Percentiles rank a stretch among this genome's conserved stretches.
phyloP scores from a whole-genome alignment of 805 yeast species.

The Zygosaccharomyces gambellarensis region DNA sequence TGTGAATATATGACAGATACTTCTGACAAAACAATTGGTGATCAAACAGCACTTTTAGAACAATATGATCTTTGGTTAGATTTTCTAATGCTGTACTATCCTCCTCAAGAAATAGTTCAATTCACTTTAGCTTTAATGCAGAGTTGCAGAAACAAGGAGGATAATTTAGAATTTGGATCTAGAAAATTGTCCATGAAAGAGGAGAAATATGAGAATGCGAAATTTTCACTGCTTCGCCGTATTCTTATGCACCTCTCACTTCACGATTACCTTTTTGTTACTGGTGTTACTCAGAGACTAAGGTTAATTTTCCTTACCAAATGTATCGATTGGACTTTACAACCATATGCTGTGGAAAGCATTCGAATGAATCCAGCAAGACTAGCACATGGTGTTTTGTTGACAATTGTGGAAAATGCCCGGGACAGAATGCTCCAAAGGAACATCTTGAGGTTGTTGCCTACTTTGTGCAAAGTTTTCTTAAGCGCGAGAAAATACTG shows the following conservation, averaged over 20 bases:
- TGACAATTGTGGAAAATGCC: constrained; percentile 43
- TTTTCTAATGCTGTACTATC: constrained; percentile 31
- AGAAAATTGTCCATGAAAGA: constrained; percentile 26
- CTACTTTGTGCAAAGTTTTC: constrained; percentile 49
- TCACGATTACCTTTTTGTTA: constrained; percentile 9
- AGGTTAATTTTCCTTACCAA: constrained; percentile 38
- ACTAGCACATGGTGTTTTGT: constrained; percentile 55
- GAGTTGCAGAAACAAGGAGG: constrained; percentile 23
- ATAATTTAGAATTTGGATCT: constrained; percentile 6
- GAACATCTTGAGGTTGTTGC: constrained; percentile 48
- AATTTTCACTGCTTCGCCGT: constrained; percentile 57
- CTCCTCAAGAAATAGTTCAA: constrained; percentile 17
- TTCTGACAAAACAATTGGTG: constrained; percentile 47
- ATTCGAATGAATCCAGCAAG: constrained; percentile 50
- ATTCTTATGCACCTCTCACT: constrained; percentile 39
- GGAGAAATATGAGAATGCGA: constrained; percentile 53
- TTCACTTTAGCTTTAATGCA: constrained; percentile 18
- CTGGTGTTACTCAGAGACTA: constrained; percentile 27
- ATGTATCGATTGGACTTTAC: constrained; percentile 53
- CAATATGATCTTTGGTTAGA: constrained; percentile 52
- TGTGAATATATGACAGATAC: constrained; percentile 44
- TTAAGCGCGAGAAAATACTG: constrained; percentile 49
- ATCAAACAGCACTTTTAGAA: constrained; percentile 60
- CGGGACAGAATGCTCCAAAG: constrained; percentile 42
- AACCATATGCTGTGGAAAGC: constrained; percentile 47